These are phyloP conservation scores for Senna siamea DNA, from an alignment of 306 rosid species.

Conservation along the genomic window DNA sequence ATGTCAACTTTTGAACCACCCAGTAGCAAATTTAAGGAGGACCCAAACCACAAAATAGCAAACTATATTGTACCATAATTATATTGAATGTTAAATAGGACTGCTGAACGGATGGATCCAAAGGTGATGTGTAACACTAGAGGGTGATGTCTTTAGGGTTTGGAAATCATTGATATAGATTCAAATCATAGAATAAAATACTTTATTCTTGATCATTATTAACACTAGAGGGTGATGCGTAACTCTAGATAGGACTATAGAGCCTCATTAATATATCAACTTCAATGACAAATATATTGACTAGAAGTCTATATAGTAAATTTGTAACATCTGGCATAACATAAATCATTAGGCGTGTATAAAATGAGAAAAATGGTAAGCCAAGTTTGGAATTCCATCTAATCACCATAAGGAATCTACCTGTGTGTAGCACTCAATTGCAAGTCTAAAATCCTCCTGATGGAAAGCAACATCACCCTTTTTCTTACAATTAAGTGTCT, in stretches of 20 bases:
- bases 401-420: constrained; percentile 35
- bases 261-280: background rate
- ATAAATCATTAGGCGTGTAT: background rate
- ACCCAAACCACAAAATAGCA: too few relatives aligned
- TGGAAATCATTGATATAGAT: too few relatives aligned
- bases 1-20: too few relatives aligned
- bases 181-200: background rate
- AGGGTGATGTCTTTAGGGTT: too few relatives aligned
- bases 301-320: background rate
- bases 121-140: too few relatives aligned
- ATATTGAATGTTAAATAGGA: too few relatives aligned
- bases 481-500: constrained; percentile 55
- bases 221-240: background rate
- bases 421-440: constrained; percentile 58
- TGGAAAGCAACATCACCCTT: constrained; percentile 60
- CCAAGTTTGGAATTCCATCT: background rate
- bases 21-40: too few relatives aligned
- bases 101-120: too few relatives aligned
- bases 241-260: background rate
- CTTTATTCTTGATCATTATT: background rate
- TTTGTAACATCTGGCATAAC: background rate
- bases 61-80: too few relatives aligned
- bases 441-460: constrained; percentile 50
- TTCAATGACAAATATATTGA: background rate
- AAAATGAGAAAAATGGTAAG: background rate